phyloP scores from a whole-genome alignment of 176 grass and related monocot species.

The Zizania latifolia region DNA sequence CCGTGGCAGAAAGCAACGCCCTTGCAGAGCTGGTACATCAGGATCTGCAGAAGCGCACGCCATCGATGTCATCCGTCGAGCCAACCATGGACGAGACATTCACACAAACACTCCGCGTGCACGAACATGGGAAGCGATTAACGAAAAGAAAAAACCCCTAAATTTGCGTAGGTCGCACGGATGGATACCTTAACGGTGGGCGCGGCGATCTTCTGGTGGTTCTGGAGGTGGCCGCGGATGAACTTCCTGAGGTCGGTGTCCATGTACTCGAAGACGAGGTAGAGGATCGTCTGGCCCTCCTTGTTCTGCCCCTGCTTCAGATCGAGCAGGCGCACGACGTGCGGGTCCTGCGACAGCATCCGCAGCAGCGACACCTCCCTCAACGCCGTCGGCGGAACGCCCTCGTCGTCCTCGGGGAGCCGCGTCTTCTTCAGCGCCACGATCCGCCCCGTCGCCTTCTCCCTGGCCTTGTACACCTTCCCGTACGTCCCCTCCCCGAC shows the following conservation, averaged over 20 bases:
- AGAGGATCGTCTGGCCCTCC: constrained; percentile 86
- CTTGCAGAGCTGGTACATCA: constrained; percentile 97
- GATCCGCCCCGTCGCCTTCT: constrained; percentile 90
- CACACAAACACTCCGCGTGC: constrained; percentile 15
- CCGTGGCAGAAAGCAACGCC: constrained; percentile 80
- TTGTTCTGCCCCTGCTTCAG: constrained; percentile 95
- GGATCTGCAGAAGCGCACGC: constrained; percentile 48
- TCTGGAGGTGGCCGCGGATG: constrained; percentile 69
- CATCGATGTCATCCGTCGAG: not conserved
- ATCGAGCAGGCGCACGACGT: constrained; percentile 85
- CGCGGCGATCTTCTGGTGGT: constrained; percentile 48
- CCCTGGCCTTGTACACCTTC: constrained; percentile 97
- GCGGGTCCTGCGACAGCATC: constrained; percentile 88
- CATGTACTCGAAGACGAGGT: constrained; percentile 99
- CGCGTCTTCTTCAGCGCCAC: constrained; percentile 99
- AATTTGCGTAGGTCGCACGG: not conserved
- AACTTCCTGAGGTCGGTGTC: constrained; percentile 98
- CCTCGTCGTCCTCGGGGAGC: constrained; percentile 96
- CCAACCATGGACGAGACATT: not conserved
- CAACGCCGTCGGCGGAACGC: constrained; percentile 88
- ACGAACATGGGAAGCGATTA: not conserved
- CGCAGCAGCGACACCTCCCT: constrained; percentile 95
- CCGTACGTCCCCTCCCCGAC: constrained; percentile 98
- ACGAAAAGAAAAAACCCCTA: not conserved
- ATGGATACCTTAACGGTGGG: constrained; percentile 56